Evolutionary conservation across 2,329 filamentous ascomycete species (phyloP).

Genomic region (Tolypocladium guangdongense): DNA sequence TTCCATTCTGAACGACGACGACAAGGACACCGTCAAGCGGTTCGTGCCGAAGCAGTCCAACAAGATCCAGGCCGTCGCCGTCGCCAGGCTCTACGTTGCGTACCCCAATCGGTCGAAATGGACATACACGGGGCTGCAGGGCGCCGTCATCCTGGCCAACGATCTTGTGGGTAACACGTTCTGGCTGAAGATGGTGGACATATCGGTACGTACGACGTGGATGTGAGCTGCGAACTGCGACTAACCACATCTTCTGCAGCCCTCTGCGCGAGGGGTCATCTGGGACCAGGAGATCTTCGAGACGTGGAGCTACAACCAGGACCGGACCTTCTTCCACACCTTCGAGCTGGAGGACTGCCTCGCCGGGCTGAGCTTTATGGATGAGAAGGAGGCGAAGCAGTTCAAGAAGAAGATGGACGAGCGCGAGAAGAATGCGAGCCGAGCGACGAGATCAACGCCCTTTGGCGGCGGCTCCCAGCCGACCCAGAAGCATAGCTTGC

Average conservation of each 20-base stretch:
- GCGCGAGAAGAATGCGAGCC: constrained; percentile 88
- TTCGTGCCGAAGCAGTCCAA: constrained; percentile 87
- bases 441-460: constrained; percentile 68
- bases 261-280: constrained; percentile 71
- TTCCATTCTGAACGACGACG: constrained; percentile 73
- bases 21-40: constrained; percentile 94
- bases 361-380: constrained; percentile 81
- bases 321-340: constrained; percentile 93
- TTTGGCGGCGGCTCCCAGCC: constrained; percentile 47
- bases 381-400: constrained; percentile 94
- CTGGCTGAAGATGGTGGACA: constrained; percentile 95
- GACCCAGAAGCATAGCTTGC: constrained; percentile 31
- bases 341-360: constrained; percentile 92
- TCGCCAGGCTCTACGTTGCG: constrained; percentile 86
- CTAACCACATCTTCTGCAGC: constrained; percentile 30
- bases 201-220: constrained; percentile 52
- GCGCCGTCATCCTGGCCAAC: constrained; percentile 82
- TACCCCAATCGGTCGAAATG: constrained; percentile 79
- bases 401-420: constrained; percentile 98
- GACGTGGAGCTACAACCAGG: constrained; percentile 88
- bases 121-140: constrained; percentile 89
- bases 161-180: constrained; percentile 92
- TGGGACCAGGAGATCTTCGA: constrained; percentile 99
- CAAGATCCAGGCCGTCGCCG: constrained; percentile 94
- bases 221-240: constrained; percentile 4